phyloP scores from a whole-genome alignment of 78 protist genomes.

The Protostelium mycophagum region DNA sequence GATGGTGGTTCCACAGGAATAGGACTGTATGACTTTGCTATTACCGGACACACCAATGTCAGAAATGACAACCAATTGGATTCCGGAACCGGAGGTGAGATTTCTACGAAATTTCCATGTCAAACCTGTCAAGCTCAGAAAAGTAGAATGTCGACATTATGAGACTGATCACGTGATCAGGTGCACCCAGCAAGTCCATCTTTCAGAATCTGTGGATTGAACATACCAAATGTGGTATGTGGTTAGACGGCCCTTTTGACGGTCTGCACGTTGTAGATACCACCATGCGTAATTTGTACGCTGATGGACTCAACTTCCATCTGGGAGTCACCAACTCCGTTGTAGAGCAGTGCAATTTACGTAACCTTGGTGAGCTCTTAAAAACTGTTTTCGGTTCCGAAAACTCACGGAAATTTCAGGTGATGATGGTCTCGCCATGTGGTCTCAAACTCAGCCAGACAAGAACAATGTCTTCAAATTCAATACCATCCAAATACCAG shows the following conservation, averaged over 20 bases:
- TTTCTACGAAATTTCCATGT: no score
- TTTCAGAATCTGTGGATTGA: neutral
- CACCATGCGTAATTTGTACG: neutral
- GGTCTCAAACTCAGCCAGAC: neutral
- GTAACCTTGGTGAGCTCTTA: no score
- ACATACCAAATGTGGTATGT: neutral
- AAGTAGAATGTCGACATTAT: neutral
- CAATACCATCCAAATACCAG: neutral
- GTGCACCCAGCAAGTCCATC: neutral
- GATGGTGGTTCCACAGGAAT: neutral
- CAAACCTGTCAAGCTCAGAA: no score
- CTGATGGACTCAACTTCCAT: neutral
- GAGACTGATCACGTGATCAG: neutral
- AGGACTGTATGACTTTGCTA: neutral
- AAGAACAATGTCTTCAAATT: neutral
- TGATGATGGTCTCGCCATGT: neutral
- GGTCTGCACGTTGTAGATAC: neutral
- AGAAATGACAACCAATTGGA: neutral
- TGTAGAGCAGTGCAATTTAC: neutral
- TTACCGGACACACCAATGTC: neutral
- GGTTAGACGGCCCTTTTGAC: neutral
- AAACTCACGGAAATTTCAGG: no score
- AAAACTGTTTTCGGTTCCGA: no score
- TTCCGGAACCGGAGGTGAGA: neutral
- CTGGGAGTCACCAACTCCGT: conserved; percentile 2